Evolutionary conservation across 2,329 filamentous ascomycete genomes (phyloP).

Genomic region (Colletotrichum chlorophyti): DNA sequence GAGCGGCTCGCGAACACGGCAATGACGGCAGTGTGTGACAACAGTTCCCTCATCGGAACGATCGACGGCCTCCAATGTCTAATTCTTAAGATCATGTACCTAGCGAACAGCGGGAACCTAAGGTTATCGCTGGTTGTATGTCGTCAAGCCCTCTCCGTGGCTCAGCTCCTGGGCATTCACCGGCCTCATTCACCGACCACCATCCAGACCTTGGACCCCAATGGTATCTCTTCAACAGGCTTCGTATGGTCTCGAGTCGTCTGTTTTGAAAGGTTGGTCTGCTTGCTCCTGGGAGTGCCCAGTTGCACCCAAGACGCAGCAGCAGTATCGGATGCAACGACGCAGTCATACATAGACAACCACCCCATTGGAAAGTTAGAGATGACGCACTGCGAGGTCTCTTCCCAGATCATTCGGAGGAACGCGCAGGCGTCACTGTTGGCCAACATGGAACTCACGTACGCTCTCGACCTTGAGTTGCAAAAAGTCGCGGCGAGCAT

Average conservation of each 20-base stretch:
- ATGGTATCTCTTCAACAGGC: constrained; percentile 20
- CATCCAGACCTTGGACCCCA: constrained; percentile 14
- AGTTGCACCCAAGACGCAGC: constrained; percentile 35
- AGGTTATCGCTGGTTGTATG: constrained; percentile 51
- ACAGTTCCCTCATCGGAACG: constrained; percentile 51
- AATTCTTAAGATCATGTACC: constrained; percentile 52
- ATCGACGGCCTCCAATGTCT: constrained; percentile 57
- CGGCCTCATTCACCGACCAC: constrained; percentile 19
- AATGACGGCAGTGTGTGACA: constrained; percentile 46
- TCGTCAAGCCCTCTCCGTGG: constrained; percentile 51
- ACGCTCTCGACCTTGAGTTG: constrained; percentile 43
- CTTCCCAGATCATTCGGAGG: constrained; percentile 44
- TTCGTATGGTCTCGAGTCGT: constrained; percentile 47
- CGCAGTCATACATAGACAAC: constrained; percentile 17
- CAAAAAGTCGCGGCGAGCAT: constrained; percentile 37
- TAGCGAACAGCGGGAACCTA: constrained; percentile 53
- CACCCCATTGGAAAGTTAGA: constrained; percentile 38
- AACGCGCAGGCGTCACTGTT: constrained; percentile 36
- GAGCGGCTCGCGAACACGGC: constrained; percentile 36
- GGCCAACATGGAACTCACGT: constrained; percentile 33
- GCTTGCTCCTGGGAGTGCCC: constrained; percentile 47
- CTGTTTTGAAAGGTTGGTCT: constrained; percentile 43
- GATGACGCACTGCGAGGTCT: constrained; percentile 39
- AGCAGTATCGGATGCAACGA: background rate
- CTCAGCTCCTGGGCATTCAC: constrained; percentile 48